phyloP scores from a whole-genome alignment of 2,329 filamentous ascomycete species.

The Trichoderma afroharzianum region DNA sequence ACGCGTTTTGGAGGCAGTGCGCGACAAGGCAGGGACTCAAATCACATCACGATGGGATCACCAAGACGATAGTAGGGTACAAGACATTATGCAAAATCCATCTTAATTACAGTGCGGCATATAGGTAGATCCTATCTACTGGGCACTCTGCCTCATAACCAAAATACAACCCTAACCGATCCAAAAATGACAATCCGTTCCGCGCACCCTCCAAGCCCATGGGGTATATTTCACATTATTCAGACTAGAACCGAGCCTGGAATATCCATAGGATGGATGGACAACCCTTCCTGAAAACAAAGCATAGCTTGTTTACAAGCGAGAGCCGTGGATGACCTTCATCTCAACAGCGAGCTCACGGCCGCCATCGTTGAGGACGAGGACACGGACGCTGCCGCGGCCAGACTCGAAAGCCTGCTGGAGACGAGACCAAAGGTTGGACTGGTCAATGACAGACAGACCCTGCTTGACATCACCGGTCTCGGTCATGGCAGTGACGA shows the following conservation, averaged over 20 bases:
- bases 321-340: constrained; percentile 89
- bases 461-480: constrained; percentile 96
- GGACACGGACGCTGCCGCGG: constrained; percentile 87
- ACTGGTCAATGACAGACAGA: constrained; percentile 92
- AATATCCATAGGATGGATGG: constrained; percentile 14
- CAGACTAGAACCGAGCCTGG: constrained; percentile 7
- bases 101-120: constrained; percentile 37
- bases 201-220: constrained; percentile 13
- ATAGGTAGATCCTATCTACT: constrained; percentile 43
- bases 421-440: constrained; percentile 78
- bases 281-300: constrained; percentile 5
- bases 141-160: constrained; percentile 34
- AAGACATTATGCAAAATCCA: constrained; percentile 27
- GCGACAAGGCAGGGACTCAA: background rate
- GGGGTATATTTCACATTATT: constrained; percentile 9
- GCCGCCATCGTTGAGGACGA: constrained; percentile 91
- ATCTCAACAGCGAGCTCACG: constrained; percentile 96
- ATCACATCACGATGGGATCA: background rate
- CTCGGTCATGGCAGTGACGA: constrained; percentile 97
- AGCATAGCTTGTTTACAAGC: constrained; percentile 46
- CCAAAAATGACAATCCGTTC: constrained; percentile 24
- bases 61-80: background rate
- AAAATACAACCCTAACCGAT: constrained; percentile 34
- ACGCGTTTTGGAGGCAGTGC: background rate
- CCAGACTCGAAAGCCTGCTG: constrained; percentile 82